phyloP scores from a whole-genome alignment of 495 filamentous ascomycete species.

The Penicillium manginii region DNA sequence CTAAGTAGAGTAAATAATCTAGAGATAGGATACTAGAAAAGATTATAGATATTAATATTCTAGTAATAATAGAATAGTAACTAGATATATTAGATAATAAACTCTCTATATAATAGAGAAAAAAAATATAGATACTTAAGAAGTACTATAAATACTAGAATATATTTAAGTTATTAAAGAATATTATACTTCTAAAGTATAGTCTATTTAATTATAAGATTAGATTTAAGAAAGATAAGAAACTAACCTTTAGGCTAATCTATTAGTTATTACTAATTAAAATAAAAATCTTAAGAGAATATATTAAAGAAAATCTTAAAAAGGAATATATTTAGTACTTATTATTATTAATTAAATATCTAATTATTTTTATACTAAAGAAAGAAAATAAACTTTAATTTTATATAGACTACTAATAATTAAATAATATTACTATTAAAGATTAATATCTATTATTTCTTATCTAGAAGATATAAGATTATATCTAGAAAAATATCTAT shows the following conservation, averaged over 20 bases:
- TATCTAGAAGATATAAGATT: conserved; percentile 18
- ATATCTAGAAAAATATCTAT: conserved; percentile 14
- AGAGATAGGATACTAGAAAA: neutral
- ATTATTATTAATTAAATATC: conserved; percentile 12
- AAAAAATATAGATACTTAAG: conserved; percentile 8
- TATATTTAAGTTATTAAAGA: conserved; percentile 1
- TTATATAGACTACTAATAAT: conserved; percentile 23
- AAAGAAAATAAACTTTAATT: conserved; percentile 17
- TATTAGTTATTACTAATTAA: neutral
- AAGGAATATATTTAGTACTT: conserved; percentile 20
- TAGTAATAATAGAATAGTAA: neutral
- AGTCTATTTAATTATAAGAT: neutral
- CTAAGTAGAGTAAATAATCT: neutral
- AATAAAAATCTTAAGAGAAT: conserved; percentile 7
- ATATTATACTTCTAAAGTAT: conserved; percentile 5
- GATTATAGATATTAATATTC: neutral
- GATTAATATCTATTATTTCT: conserved; percentile 22
- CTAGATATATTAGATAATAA: neutral
- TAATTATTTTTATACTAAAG: conserved; percentile 28
- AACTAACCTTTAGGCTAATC: neutral
- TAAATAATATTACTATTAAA: conserved; percentile 26
- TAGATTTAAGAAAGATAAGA: neutral
- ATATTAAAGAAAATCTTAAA: conserved; percentile 22
- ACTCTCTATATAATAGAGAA: neutral
- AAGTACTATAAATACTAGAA: conserved; percentile 8